These are phyloP conservation scores for Peronospora tabacina DNA, from an alignment of 352 stramenopile genomes.

Conservation along the genomic window DNA sequence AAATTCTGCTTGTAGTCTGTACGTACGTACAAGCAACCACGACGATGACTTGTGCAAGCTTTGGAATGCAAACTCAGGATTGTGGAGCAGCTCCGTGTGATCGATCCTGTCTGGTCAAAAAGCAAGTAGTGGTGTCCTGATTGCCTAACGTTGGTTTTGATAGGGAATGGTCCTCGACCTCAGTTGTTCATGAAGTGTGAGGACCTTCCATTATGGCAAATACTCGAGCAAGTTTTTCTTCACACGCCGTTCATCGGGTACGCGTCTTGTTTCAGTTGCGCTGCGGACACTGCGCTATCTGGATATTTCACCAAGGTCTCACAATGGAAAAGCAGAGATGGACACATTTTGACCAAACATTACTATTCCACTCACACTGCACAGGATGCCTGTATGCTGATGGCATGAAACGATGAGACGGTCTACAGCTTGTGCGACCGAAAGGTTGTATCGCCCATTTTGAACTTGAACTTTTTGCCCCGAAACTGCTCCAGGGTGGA, in stretches of 20 bases:
- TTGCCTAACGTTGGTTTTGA: not conserved
- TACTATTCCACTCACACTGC: not conserved
- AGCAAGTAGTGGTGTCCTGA: conserved; percentile 7
- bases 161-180: not conserved
- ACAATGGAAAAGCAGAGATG: too few relatives aligned
- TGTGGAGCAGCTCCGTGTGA: conserved; percentile 9
- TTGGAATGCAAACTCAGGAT: too few relatives aligned
- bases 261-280: not conserved
- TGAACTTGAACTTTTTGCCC: conserved; percentile 36
- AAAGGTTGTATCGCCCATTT: conserved; percentile 69
- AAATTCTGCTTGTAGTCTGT: too few relatives aligned
- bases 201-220: not conserved
- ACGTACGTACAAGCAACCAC: not conserved
- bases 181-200: not conserved
- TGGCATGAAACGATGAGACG: not conserved
- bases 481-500: conserved; percentile 60
- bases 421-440: conserved; percentile 73
- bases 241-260: not conserved
- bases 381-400: conserved; percentile 1
- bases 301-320: too few relatives aligned
- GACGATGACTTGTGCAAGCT: not conserved
- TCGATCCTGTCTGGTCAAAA: conserved; percentile 8
- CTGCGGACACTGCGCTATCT: conserved; percentile 1
- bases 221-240: not conserved
- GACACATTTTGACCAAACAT: too few relatives aligned